Evolutionary conservation across 2,329 filamentous ascomycete genomes (phyloP), one percentile per base, ranked within the genome.

Genomic region (Pyricularia sp.): DNA sequence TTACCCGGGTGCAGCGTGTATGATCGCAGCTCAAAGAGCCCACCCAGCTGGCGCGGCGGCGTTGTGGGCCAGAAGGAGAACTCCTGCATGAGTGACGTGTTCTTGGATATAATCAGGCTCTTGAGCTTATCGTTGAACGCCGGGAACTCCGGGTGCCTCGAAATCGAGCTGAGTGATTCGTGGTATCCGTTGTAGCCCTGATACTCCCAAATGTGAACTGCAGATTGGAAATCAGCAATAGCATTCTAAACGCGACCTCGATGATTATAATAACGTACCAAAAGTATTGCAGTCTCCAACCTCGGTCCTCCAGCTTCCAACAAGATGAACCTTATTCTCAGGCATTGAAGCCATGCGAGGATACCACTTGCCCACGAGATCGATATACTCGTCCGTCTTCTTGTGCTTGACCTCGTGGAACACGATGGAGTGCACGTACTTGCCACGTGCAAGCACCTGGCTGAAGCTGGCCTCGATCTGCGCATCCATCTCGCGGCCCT

Each of bases 121-220:
- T 93, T 94, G 68, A 99, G 89, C 81, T 94, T 92, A 71, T 82
- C 83, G 77, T 97, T 92, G 77, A 97, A 97, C 11, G 87, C 90
- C 73, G 89, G 82, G 78, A 93, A 98, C 23, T 93, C 93, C 71
- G 92, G 91, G 75, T 97, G 92, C 74, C 85, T 82, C 70, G 92
- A 88, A 73, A 98, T 97, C 74, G 86, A 88, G 82, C 97, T 87
- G 65, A 97, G 85, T 25, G 95, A 98, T 70, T 91, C 89, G 80
- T 99, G 95, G 80, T 98, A 98, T 71, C 95, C 95, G 74, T 94
- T 86, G 81, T 98, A 99, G 75, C 94, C 91, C 80, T 98, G 94
- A 80, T 99, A 99, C 80, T 99, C 95, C 95, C 95, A 99, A 76
- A 99, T 99, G 79, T 99, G 95, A 67, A 99, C 95, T 98, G 74